phyloP scores from a whole-genome alignment of 1,284 basidiomycete genomes.

The Ceratobasidium sp. region DNA sequence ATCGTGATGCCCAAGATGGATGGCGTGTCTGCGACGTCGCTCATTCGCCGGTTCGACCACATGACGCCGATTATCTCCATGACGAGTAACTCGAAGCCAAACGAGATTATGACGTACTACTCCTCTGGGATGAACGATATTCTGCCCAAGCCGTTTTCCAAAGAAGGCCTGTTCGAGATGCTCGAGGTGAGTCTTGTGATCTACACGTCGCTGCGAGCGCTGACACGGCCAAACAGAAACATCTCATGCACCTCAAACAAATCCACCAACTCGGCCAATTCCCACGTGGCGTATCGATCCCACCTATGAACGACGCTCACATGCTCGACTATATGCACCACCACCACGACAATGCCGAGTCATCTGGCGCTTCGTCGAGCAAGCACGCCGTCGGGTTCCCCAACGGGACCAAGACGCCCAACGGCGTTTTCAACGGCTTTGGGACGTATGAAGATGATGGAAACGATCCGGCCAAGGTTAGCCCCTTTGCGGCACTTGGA shows the following conservation, averaged over 20 bases:
- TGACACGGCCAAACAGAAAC: slow-evolving; percentile 70
- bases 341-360: background rate
- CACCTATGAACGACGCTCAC: slow-evolving; percentile 40
- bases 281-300: slow-evolving; percentile 60
- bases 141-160: slow-evolving; percentile 96
- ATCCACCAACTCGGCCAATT: slow-evolving; percentile 85
- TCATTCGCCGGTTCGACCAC: slow-evolving; percentile 94
- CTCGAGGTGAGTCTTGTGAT: slow-evolving; percentile 73
- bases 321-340: slow-evolving; percentile 45
- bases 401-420: slow-evolving; percentile 29
- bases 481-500: slow-evolving; percentile 37
- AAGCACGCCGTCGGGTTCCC: slow-evolving; percentile 16
- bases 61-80: slow-evolving; percentile 97
- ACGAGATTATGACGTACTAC: slow-evolving; percentile 93
- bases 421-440: slow-evolving; percentile 18
- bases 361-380: slow-evolving; percentile 7
- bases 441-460: slow-evolving; percentile 35
- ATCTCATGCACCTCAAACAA: slow-evolving; percentile 91
- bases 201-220: background rate
- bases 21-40: slow-evolving; percentile 88
- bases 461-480: slow-evolving; percentile 27
- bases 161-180: slow-evolving; percentile 90
- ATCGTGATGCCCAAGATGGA: slow-evolving; percentile 96
- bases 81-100: slow-evolving; percentile 93
- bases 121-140: slow-evolving; percentile 95